Evolutionary conservation across 495 filamentous ascomycete genomes (phyloP).

Genomic region (Lasiosphaeria miniovina): DNA sequence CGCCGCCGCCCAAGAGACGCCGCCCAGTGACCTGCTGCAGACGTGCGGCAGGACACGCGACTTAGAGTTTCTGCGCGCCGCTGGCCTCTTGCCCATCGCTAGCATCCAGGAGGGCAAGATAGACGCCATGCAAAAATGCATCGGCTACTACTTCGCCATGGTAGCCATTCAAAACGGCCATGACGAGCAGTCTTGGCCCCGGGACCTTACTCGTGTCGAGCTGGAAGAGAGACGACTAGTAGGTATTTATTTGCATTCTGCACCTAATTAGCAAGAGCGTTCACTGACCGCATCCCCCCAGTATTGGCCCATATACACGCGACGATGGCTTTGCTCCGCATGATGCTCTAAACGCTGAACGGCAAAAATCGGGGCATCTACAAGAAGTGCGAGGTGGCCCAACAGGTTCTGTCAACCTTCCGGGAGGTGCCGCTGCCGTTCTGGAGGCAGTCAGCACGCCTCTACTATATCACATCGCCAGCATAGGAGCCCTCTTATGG

Average conservation of each 20-base stretch:
- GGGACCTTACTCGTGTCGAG: slow-evolving; percentile 40
- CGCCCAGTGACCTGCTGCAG: slow-evolving; percentile 37
- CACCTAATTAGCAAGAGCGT: slow-evolving; percentile 1
- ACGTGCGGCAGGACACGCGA: slow-evolving; percentile 24
- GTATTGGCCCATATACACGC: slow-evolving; percentile 56
- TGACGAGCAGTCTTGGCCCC: slow-evolving; percentile 50
- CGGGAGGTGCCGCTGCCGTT: slow-evolving; percentile 44
- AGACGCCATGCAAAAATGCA: slow-evolving; percentile 46
- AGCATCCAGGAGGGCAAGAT: slow-evolving; percentile 48
- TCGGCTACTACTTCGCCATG: slow-evolving; percentile 46
- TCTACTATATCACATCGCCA: slow-evolving; percentile 48
- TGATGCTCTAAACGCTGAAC: slow-evolving; percentile 45
- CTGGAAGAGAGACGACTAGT: slow-evolving; percentile 48
- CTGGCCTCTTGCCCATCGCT: slow-evolving; percentile 45
- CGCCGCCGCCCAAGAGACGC: slow-evolving; percentile 40
- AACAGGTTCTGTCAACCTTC: slow-evolving; percentile 46
- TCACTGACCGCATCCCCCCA: slow-evolving; percentile 18
- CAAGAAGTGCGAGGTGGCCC: slow-evolving; percentile 47
- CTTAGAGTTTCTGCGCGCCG: slow-evolving; percentile 46
- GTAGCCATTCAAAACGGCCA: slow-evolving; percentile 44
- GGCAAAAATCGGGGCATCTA: slow-evolving; percentile 35
- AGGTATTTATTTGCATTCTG: too few species aligned
- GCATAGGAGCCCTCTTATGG: slow-evolving; percentile 49
- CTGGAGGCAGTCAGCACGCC: slow-evolving; percentile 50
- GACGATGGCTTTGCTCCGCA: slow-evolving; percentile 49